Evolutionary conservation across 148 eudicot genomes (phyloP).

Genomic region (Limonium bicolor): DNA sequence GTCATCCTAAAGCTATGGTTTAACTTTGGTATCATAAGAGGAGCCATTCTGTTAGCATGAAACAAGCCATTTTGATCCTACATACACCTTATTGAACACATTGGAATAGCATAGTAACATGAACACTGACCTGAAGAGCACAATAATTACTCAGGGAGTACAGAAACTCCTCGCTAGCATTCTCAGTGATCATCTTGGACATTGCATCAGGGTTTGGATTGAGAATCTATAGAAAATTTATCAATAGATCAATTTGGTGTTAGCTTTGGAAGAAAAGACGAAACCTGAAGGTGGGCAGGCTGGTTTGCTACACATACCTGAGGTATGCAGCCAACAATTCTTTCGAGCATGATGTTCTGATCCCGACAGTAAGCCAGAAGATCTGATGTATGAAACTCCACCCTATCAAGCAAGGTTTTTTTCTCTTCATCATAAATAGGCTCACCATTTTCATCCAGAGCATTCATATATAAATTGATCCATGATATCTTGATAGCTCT

Average conservation of each 20-base stretch:
- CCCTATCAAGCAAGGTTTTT: conserved; percentile 82
- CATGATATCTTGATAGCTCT: conserved; percentile 89
- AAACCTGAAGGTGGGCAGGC: neutral
- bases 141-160: conserved; percentile 89
- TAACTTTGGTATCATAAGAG: no score
- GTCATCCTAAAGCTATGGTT: no score
- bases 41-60: no score
- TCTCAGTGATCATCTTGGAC: conserved; percentile 93
- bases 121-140: conserved; percentile 96
- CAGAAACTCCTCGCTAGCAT: conserved; percentile 94
- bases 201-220: conserved; percentile 99
- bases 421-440: conserved; percentile 77
- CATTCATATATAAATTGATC: conserved; percentile 92
- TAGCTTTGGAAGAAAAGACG: conserved; percentile 1
- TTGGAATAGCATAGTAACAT: no score
- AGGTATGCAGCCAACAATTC: conserved; percentile 98
- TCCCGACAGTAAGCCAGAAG: conserved; percentile 78
- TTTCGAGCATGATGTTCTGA: conserved; percentile 74
- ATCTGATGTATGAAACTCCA: conserved; percentile 91
- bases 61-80: neutral
- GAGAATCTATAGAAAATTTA: conserved; percentile 38
- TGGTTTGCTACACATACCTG: no score
- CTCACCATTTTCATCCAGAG: conserved; percentile 83
- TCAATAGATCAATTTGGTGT: neutral
- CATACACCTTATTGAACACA: neutral